These are phyloP conservation scores for Trichoderma citrinoviride DNA, from an alignment of 2,329 filamentous ascomycete species.

Conservation along the genomic window DNA sequence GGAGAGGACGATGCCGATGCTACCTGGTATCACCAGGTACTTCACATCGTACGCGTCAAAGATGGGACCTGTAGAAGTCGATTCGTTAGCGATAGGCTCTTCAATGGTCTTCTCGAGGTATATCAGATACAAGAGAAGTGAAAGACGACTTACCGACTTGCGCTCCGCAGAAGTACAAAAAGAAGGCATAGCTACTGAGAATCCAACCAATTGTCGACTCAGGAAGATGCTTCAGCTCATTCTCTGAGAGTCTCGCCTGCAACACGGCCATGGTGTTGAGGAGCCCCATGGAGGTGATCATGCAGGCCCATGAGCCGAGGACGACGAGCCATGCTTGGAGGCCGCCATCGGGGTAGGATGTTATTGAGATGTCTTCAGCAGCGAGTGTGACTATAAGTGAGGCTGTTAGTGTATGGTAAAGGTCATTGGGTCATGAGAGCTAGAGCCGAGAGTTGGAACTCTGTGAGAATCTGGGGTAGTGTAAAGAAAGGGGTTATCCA, in stretches of 20 bases:
- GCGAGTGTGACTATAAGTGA: neutral
- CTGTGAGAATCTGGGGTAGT: neutral
- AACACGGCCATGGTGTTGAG: constrained; percentile 66
- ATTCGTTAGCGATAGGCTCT: neutral
- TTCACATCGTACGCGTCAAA: constrained; percentile 67
- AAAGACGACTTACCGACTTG: constrained; percentile 53
- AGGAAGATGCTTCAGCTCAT: constrained; percentile 59
- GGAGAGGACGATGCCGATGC: constrained; percentile 52
- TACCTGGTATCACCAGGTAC: constrained; percentile 57
- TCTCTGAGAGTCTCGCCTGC: constrained; percentile 62
- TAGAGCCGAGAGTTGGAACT: neutral
- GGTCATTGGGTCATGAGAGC: neutral
- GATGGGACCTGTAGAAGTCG: constrained; percentile 48
- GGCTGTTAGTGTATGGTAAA: neutral
- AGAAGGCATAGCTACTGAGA: constrained; percentile 67
- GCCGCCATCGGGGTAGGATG: constrained; percentile 67
- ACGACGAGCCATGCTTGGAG: constrained; percentile 67
- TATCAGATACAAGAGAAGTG: neutral
- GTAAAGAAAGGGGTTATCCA: neutral
- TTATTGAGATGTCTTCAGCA: constrained; percentile 7
- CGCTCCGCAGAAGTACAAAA: constrained; percentile 68
- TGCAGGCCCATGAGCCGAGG: constrained; percentile 64
- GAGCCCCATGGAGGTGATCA: constrained; percentile 63
- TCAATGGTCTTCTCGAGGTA: neutral
- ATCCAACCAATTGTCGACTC: constrained; percentile 69